These are phyloP conservation scores for Biscutella laevigata DNA, from an alignment of 441 rosid genomes.

Conservation along the genomic window DNA sequence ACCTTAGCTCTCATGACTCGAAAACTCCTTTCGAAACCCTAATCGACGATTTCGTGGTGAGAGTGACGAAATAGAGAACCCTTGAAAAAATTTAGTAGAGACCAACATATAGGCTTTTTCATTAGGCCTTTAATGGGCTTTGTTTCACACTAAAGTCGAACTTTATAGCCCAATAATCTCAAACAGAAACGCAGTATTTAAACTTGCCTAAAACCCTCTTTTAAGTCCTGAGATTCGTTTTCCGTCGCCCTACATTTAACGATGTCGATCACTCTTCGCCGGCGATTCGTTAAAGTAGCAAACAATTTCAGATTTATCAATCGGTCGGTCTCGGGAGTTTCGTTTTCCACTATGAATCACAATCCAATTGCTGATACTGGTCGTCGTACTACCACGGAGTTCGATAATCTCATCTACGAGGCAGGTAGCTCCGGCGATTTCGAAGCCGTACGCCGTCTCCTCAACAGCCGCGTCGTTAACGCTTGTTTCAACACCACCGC, in stretches of 20 bases:
- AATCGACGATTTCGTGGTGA: background rate
- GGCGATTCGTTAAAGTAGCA: constrained; percentile 20
- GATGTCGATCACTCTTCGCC: constrained; percentile 29
- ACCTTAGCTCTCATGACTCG: constrained; percentile 20
- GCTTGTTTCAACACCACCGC: constrained; percentile 47
- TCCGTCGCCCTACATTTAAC: background rate
- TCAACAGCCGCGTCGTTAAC: constrained; percentile 47
- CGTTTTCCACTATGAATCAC: constrained; percentile 10
- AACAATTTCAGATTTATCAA: constrained; percentile 12
- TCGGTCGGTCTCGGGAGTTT: constrained; percentile 15
- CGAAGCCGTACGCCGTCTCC: constrained; percentile 40
- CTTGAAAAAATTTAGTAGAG: no score
- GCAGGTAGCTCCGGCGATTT: constrained; percentile 47
- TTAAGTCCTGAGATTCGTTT: no score
- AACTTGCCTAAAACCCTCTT: no score
- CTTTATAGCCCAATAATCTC: background rate
- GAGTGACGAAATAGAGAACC: no score
- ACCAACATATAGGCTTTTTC: background rate
- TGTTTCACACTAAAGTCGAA: no score
- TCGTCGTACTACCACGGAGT: constrained; percentile 43
- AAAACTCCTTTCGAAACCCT: constrained; percentile 12
- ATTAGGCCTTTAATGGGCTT: background rate
- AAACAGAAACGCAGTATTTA: background rate
- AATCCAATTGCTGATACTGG: constrained; percentile 20
- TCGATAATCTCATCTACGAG: constrained; percentile 41